Evolutionary conservation across 345 rosid genomes (phyloP), one percentile per base, ranked within the genome.

Genomic region (Mangifera indica): DNA sequence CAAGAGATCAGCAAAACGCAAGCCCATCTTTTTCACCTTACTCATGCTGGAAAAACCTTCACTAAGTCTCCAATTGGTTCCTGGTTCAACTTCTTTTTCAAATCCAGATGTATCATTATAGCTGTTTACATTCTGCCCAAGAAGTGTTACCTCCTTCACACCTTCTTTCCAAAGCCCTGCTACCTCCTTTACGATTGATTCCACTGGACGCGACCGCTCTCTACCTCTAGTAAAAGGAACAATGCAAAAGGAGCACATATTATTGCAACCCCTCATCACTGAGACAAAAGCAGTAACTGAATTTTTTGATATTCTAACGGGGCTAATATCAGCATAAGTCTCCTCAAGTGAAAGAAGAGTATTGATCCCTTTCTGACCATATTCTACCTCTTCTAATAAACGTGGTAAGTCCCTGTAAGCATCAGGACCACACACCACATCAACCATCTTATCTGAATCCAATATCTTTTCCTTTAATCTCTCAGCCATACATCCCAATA

Each of bases 401-500:
- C 89, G 82, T 1, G 99, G 98, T 75, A 92, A 84, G 78, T 92
- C 98, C 78, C 99, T 86, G 66, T 90, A 95, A 24, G 99, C 99
- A 82, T 95, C 97, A 15, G 97, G 93, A 10, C 97, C 98, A 1
- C 99, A 92, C 1, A 95, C 99, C 66, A 92, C 99, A 82, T 92
- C 98, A 55, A 95, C 99, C 98, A 95, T 95, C 84, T 92, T 95
- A 81, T 95, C 96, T 0, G 98, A 79, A 83, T 89, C 97, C 14
- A 95, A 82, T 70, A 95, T 92, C 85, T 88, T 92, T 3, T 92
- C 98, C 78, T 95, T 95, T 49, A 90, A 72, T 78, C 99, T 87
- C 76, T 95, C 99, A 51, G 98, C 97, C 98, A 95, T 92, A 80
- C 99, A 95, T 63, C 99, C 99, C 79, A 95, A 82, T 7, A 95